These are phyloP conservation scores for Luzula sylvatica DNA, from an alignment of 176 grass and related monocot genomes.

Conservation along the genomic window DNA sequence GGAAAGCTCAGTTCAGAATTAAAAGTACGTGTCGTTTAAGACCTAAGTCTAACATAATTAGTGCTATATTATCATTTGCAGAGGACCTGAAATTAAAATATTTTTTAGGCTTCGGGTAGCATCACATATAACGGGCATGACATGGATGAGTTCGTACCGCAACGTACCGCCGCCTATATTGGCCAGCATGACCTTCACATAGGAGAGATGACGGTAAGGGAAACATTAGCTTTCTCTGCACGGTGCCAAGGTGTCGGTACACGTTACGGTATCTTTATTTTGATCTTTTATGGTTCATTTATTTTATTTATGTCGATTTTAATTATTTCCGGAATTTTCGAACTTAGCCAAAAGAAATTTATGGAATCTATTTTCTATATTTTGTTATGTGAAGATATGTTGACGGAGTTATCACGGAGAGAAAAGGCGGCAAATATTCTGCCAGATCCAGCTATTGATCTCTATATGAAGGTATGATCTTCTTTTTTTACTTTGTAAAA, in stretches of 20 bases:
- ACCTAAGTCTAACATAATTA: not conserved
- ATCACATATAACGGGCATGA: conserved; percentile 82
- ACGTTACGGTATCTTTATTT: conserved; percentile 56
- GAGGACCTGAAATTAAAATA: not conserved
- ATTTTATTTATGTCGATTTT: not conserved
- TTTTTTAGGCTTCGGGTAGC: conserved; percentile 48
- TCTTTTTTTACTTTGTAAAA: too few species aligned
- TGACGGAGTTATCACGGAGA: conserved; percentile 64
- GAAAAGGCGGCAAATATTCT: conserved; percentile 87
- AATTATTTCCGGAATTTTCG: not conserved
- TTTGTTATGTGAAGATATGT: conserved; percentile 53
- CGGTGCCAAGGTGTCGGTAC: conserved; percentile 92
- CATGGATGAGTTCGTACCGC: conserved; percentile 92
- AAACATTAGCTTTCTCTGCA: conserved; percentile 68
- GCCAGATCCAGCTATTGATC: conserved; percentile 79
- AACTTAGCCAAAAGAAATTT: not conserved
- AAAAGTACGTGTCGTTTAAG: conserved; percentile 24
- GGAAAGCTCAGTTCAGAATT: conserved; percentile 75
- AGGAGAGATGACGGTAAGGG: conserved; percentile 86
- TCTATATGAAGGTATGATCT: conserved; percentile 8
- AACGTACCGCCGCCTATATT: conserved; percentile 77
- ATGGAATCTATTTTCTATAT: not conserved
- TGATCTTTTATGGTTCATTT: not conserved
- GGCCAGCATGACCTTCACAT: conserved; percentile 75
- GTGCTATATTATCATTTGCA: not conserved